These are phyloP conservation scores for Ambrosiella cleistominuta DNA, from an alignment of 2,329 filamentous ascomycete genomes.

Conservation along the genomic window DNA sequence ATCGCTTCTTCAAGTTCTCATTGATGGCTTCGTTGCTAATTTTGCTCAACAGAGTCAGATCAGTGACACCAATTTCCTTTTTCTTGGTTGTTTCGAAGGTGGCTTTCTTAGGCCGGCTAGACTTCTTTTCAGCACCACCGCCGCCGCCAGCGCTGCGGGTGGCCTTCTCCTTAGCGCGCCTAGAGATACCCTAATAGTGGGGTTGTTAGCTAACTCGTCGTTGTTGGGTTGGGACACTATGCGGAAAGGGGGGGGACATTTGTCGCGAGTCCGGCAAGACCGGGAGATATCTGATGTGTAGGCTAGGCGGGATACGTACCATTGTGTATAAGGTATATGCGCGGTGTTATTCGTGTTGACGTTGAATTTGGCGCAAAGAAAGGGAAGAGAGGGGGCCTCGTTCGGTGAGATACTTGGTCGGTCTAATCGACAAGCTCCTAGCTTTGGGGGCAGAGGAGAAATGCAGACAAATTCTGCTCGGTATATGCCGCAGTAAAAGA, in stretches of 20 bases:
- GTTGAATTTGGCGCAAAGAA: background rate
- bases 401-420: background rate
- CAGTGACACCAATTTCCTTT: slow-evolving; percentile 97
- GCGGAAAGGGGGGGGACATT: too few relatives aligned
- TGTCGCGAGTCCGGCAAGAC: too few relatives aligned
- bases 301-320: background rate
- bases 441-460: too few relatives aligned
- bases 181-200: slow-evolving; percentile 28
- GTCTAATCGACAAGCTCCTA: too few relatives aligned
- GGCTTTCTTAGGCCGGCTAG: slow-evolving; percentile 71
- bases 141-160: slow-evolving; percentile 18
- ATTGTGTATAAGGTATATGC: background rate
- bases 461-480: too few relatives aligned
- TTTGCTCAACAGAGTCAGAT: slow-evolving; percentile 93
- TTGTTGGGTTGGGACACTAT: background rate
- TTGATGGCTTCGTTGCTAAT: slow-evolving; percentile 99
- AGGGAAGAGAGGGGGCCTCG: background rate
- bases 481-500: too few relatives aligned
- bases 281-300: background rate
- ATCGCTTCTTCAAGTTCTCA: slow-evolving; percentile 95
- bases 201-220: background rate
- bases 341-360: background rate
- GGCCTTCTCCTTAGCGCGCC: slow-evolving; percentile 31
- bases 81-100: slow-evolving; percentile 94
- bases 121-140: slow-evolving; percentile 20